Conservation (phyloP, 495 filamentous ascomycete species). For the Tuber indicum region DNA sequence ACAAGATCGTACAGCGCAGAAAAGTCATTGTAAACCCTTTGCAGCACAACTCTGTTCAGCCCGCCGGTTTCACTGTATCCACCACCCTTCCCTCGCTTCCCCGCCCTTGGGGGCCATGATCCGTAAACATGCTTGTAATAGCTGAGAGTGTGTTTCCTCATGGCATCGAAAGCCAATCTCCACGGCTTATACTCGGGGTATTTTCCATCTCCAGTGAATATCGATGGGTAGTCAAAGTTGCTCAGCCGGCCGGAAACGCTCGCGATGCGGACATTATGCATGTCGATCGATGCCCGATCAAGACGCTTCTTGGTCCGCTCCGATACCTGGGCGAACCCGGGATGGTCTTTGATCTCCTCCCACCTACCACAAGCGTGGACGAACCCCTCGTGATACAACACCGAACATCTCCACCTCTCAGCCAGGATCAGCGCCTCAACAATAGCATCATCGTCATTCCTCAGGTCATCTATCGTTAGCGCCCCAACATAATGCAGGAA, state of each 20-base stretch:
- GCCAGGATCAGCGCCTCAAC: conserved; percentile 82
- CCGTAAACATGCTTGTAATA: conserved; percentile 82
- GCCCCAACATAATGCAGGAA: conserved; percentile 73
- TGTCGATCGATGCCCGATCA: conserved; percentile 72
- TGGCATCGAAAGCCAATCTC: conserved; percentile 64
- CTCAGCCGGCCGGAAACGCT: conserved; percentile 43
- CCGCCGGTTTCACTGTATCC: conserved; percentile 72
- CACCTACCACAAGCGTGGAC: conserved; percentile 89
- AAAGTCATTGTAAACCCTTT: conserved; percentile 77
- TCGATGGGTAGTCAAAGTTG: conserved; percentile 77
- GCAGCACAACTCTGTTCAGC: conserved; percentile 74
- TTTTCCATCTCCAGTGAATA: conserved; percentile 68
- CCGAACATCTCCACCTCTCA: conserved; percentile 72
- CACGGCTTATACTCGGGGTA: conserved; percentile 62
- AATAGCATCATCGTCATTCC: conserved; percentile 78
- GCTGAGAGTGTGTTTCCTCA: conserved; percentile 65
- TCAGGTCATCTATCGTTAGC: conserved; percentile 69
- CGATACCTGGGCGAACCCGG: conserved; percentile 63
- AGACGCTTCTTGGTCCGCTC: conserved; percentile 66
- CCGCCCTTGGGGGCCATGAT: conserved; percentile 86
- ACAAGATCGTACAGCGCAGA: conserved; percentile 81
- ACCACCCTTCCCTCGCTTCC: conserved; percentile 74
- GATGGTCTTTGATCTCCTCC: conserved; percentile 61
- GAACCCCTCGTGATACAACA: conserved; percentile 84
- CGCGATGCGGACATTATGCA: conserved; percentile 63